Evolutionary conservation across 352 stramenopile genomes (phyloP).

Genomic region (Globisporangium echinulatum): DNA sequence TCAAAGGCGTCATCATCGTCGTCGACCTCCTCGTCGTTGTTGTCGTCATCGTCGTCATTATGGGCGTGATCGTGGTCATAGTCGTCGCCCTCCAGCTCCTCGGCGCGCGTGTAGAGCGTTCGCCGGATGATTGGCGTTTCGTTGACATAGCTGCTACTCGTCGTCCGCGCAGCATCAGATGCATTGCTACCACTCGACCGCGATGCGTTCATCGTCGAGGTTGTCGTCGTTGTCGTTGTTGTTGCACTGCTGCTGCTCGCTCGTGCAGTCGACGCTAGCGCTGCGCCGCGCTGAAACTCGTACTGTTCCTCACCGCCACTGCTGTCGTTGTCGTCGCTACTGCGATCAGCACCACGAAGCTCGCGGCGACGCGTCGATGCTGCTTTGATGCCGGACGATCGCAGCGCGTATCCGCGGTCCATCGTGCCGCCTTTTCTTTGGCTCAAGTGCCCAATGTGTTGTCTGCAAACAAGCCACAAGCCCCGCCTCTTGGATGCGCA

Average conservation of each 20-base stretch:
- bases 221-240: neutral
- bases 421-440: neutral
- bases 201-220: neutral
- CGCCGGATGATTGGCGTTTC: conserved; percentile 53
- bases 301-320: conserved; percentile 7
- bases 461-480: no score
- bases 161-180: conserved; percentile 1
- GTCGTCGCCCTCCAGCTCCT: conserved; percentile 25
- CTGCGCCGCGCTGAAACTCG: conserved; percentile 6
- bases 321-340: neutral
- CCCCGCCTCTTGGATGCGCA: no score
- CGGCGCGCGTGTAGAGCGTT: conserved; percentile 42
- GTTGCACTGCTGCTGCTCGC: neutral
- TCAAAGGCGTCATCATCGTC: conserved; percentile 19
- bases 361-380: conserved; percentile 3
- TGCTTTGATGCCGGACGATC: conserved; percentile 16
- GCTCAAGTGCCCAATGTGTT: neutral
- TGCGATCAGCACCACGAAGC: neutral
- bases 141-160: conserved; percentile 14
- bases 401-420: conserved; percentile 27
- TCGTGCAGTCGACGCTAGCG: neutral
- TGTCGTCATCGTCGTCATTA: conserved; percentile 22
- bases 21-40: conserved; percentile 14
- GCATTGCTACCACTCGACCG: neutral
- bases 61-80: conserved; percentile 23